Evolutionary conservation across 345 rosid genomes (phyloP).

Genomic region (Luvunga scandens): DNA sequence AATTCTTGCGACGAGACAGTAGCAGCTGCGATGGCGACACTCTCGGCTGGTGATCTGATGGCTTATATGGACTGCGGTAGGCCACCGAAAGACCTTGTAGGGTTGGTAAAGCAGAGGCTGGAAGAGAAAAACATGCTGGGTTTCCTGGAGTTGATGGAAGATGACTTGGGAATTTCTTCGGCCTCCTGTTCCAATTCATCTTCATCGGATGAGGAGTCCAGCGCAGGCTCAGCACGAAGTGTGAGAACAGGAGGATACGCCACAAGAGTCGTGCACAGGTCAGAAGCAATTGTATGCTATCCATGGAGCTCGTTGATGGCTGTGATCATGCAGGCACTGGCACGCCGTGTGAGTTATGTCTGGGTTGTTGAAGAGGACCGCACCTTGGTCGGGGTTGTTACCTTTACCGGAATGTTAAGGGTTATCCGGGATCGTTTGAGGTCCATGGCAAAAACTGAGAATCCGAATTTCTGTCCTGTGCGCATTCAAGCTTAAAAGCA

Average conservation of each 20-base stretch:
- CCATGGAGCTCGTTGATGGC: conserved; percentile 64
- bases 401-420: conserved; percentile 44
- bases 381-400: conserved; percentile 46
- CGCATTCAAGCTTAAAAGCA: neutral
- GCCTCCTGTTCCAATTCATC: conserved; percentile 19
- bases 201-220: conserved; percentile 50
- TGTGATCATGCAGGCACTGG: conserved; percentile 63
- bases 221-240: conserved; percentile 25
- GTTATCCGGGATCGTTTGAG: conserved; percentile 47
- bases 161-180: conserved; percentile 32
- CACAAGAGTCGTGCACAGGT: conserved; percentile 28
- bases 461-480: neutral
- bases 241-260: conserved; percentile 28
- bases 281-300: conserved; percentile 44
- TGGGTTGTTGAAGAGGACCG: conserved; percentile 63
- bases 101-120: conserved; percentile 42
- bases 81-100: conserved; percentile 41
- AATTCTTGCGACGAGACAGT: conserved; percentile 41
- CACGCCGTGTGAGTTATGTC: conserved; percentile 45
- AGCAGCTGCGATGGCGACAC: conserved; percentile 51
- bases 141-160: conserved; percentile 42
- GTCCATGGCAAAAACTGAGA: neutral
- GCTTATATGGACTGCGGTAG: conserved; percentile 50
- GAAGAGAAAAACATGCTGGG: conserved; percentile 37
- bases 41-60: conserved; percentile 55